A percentile compares a stretch with the other conserved stretches of the same genome.
These are phyloP conservation scores for Sclerotinia sclerotiorum DNA, from an alignment of 2,329 filamentous ascomycete species.

Conservation along the genomic window DNA sequence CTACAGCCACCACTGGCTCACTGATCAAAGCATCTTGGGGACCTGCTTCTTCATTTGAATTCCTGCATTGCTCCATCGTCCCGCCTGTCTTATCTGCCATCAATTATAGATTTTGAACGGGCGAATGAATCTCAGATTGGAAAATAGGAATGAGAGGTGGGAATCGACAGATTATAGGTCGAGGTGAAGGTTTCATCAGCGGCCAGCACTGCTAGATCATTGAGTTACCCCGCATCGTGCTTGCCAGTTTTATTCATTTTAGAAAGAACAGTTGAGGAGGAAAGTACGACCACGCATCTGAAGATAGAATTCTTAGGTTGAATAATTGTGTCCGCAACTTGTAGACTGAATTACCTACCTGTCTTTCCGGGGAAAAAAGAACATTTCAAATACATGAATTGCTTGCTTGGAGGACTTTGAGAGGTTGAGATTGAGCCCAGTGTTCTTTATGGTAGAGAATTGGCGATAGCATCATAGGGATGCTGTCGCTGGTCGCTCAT, in stretches of 20 bases:
- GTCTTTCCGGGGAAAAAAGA: too few species aligned
- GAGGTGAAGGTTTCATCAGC: neutral
- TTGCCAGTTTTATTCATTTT: neutral
- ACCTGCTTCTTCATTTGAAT: neutral
- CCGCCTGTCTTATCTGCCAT: neutral
- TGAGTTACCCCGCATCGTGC: slow-evolving; percentile 4
- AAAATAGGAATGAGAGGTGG: neutral
- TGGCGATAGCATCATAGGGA: neutral
- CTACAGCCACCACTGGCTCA: too few species aligned
- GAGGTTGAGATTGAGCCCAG: too few species aligned
- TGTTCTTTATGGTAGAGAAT: neutral
- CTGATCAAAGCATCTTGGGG: neutral
- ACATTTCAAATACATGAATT: neutral
- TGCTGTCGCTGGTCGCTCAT: neutral
- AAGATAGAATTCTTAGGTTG: neutral
- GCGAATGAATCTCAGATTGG: neutral
- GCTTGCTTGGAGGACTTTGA: neutral
- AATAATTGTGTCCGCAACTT: neutral
- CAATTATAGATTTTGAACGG: neutral
- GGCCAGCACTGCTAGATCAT: neutral
- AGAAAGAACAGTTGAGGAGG: neutral
- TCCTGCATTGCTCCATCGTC: neutral
- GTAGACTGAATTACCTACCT: too few species aligned
- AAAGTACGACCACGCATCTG: neutral
- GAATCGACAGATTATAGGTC: neutral